Conservation (phyloP, 257 asterid species). For the Nicotiana benthamiana region DNA sequence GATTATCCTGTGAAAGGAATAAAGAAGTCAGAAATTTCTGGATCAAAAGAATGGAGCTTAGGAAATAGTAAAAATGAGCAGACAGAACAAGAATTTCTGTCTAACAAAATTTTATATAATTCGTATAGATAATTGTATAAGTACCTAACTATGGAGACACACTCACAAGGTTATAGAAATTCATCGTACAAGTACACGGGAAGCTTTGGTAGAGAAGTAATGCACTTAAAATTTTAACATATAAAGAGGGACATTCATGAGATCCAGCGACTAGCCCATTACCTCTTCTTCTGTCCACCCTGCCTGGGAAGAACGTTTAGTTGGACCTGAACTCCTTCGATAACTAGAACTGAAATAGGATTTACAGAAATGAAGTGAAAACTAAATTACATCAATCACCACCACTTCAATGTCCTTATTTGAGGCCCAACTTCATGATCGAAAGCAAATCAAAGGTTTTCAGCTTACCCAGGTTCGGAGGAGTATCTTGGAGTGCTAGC, state of each 20-base stretch:
- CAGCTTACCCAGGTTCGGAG: conserved; percentile 35
- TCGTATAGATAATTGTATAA: not conserved
- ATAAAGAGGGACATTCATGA: not conserved
- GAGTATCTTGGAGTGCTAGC: conserved; percentile 30
- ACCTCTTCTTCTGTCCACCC: conserved; percentile 95
- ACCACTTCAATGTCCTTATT: not conserved
- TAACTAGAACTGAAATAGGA: conserved; percentile 24
- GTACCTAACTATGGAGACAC: not conserved
- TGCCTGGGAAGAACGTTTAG: conserved; percentile 74
- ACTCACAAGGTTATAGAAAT: not conserved
- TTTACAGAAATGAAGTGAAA: conserved; percentile 5
- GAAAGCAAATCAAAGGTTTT: not conserved
- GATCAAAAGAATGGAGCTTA: not conserved
- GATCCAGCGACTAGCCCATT: not conserved
- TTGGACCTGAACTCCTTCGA: conserved; percentile 29
- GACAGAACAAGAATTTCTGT: not conserved
- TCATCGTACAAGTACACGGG: not conserved
- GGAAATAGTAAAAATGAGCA: not conserved
- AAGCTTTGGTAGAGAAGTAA: not conserved
- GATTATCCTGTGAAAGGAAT: conserved; percentile 46
- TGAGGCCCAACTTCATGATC: not conserved
- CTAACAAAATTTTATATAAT: not conserved
- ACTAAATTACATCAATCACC: not conserved
- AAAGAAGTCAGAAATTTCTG: not conserved
- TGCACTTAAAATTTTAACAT: not conserved